Evolutionary conservation across 2,329 filamentous ascomycete genomes (phyloP), one percentile per base, ranked within the genome.

Genomic region (Nemania abortiva): DNA sequence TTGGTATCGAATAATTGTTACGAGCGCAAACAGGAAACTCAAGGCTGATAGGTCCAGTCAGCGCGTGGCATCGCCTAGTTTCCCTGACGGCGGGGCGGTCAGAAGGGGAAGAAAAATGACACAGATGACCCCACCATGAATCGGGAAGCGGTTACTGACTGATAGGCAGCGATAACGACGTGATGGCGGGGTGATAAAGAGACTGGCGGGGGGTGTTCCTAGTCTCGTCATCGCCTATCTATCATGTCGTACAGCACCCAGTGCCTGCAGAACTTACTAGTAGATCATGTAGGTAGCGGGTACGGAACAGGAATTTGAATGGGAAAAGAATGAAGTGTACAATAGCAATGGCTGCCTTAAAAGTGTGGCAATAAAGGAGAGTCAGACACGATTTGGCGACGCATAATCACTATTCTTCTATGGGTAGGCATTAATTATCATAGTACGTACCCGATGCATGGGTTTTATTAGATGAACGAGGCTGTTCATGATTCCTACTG

Each of bases 111-210:
- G 57, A 69, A 62, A 59, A 47, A 49, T 49, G 37, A 18, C 18
- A n/a, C 42, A 47, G 24, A 55, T 55, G 24, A 70, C 67, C 66
- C 68, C 70, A 68, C 70, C 65, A 66, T 63, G 42, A 57, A 50
- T 65, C 52, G 47, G 49, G 53, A 56, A 34, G 20, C 22, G 29
- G 55, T 20, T 22, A 6, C 10, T 13, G 29, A 45, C 49, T 59
- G 56, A 66, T 66, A 57, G 60, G 53, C 56, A 52, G 52, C 65
- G 72, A 74, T 72, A 72, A 66, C 55, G 52, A 49, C 39, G 24
- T 52, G 57, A 53, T 27, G 67, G 72, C 61, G 72, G 70, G 72
- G 67, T 74, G 66, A 73, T 68, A 71, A 72, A 68, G 59, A 45
- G 39, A 15, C 31, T 6, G 18, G 39, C 22, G 52, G 53, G 64